These are phyloP conservation scores for Irpex sp. DNA, from an alignment of 1,284 basidiomycete species.

Conservation along the genomic window DNA sequence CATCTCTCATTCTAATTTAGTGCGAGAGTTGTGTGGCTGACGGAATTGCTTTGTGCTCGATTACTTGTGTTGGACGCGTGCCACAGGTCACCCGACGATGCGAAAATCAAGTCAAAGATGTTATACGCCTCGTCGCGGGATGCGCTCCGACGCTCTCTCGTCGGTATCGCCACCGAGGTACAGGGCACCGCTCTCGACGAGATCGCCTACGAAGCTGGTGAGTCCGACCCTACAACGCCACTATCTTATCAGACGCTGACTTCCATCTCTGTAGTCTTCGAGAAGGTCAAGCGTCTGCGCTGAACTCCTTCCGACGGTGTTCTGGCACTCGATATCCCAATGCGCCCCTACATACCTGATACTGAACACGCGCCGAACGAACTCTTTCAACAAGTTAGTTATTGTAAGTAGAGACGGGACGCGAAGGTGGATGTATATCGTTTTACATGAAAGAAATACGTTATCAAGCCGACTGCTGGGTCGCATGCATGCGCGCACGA, in stretches of 20 bases:
- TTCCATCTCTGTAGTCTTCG: conserved; percentile 4
- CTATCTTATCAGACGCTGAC: background rate
- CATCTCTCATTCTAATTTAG: conserved; percentile 10
- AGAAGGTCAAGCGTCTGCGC: conserved; percentile 10
- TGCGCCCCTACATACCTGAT: background rate
- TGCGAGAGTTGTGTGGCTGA: background rate
- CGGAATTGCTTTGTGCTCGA: background rate
- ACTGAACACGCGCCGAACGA: conserved; percentile 1
- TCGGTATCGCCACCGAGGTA: conserved; percentile 76
- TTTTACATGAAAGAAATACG: background rate
- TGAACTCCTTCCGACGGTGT: background rate
- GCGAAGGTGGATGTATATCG: conserved; percentile 4
- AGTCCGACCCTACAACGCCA: conserved; percentile 24
- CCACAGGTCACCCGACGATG: conserved; percentile 66
- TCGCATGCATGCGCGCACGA: background rate
- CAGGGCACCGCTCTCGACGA: conserved; percentile 87
- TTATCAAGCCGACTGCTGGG: background rate
- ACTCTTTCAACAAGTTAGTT: conserved; percentile 1
- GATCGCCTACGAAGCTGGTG: conserved; percentile 74
- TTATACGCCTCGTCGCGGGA: conserved; percentile 91
- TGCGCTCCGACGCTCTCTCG: conserved; percentile 70
- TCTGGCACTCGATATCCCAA: background rate
- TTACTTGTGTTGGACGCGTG: background rate
- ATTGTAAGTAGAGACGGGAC: conserved; percentile 6
- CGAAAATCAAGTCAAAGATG: conserved; percentile 95